phyloP scores from a whole-genome alignment of 768 basidiomycete species.

The Hypholoma sublateritium region DNA sequence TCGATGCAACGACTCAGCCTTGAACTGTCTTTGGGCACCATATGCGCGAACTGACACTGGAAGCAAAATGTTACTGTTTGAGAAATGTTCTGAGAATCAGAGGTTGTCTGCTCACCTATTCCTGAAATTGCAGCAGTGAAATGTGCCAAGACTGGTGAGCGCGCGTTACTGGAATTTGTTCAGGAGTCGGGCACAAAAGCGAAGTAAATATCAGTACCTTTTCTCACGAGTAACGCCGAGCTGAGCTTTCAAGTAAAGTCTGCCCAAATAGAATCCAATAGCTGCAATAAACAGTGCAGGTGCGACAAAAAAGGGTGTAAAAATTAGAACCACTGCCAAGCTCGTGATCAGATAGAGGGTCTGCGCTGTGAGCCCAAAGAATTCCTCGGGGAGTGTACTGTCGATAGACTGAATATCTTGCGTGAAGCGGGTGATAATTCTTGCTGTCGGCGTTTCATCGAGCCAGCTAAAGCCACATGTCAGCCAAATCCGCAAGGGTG shows the following conservation, averaged over 20 bases:
- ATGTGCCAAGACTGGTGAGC: constrained; percentile 43
- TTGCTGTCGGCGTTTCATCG: constrained; percentile 3
- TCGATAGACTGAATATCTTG: constrained; percentile 4
- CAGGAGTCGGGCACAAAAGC: neutral
- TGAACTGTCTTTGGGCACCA: constrained; percentile 53
- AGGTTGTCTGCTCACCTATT: constrained; percentile 31
- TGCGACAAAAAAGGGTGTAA: constrained; percentile 1
- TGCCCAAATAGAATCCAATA: constrained; percentile 1
- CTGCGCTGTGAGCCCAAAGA: neutral
- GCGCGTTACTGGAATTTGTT: constrained; percentile 21
- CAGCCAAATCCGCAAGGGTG: neutral
- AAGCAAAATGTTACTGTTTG: neutral
- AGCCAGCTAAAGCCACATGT: constrained; percentile 1
- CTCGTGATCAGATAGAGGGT: neutral
- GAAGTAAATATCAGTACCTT: neutral
- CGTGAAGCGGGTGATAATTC: constrained; percentile 3
- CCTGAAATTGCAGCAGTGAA: constrained; percentile 48
- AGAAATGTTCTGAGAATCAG: neutral
- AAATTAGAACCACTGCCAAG: neutral
- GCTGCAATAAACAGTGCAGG: neutral
- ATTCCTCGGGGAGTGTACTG: neutral
- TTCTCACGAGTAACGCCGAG: neutral
- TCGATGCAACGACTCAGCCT: constrained; percentile 40
- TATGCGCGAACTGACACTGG: constrained; percentile 62
- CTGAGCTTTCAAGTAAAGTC: constrained; percentile 3